phyloP scores from a whole-genome alignment of 139 green algal genomes.

The Micromonas pusilla region DNA sequence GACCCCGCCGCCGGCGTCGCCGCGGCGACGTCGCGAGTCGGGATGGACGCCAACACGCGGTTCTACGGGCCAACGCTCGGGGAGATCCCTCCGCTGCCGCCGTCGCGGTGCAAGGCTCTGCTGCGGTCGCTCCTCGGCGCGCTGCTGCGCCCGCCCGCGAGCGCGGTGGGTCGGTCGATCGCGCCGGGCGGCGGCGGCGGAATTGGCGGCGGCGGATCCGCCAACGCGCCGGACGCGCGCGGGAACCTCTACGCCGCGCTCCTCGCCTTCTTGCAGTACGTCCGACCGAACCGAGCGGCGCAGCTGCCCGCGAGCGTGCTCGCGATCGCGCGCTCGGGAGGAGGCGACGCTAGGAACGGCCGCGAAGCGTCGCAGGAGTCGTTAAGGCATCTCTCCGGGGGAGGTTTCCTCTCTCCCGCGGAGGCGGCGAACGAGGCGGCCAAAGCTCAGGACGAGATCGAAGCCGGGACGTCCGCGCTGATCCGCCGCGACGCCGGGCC shows the following conservation, averaged over 20 bases:
- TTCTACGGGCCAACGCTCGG: no score
- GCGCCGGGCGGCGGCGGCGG: no score
- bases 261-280: neutral
- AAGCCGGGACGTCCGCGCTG: neutral
- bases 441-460: neutral
- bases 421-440: neutral
- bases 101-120: neutral
- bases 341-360: no score
- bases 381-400: no score
- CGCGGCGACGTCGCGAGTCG: no score
- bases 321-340: no score
- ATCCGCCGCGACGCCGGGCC: slow-evolving; percentile 2
- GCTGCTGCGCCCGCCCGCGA: neutral
- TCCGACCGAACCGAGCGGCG: neutral
- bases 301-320: neutral
- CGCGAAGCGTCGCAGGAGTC: no score
- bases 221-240: neutral
- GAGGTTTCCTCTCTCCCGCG: neutral
- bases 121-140: neutral
- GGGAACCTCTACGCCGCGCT: neutral
- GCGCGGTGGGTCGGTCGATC: neutral
- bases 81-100: neutral
- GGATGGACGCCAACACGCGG: no score
- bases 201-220: neutral
- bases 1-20: neutral